A percentile compares a stretch with the other conserved stretches of the same genome.
Evolutionary conservation across 192 early-diverging fungal species (phyloP).

Genomic region (Backusella westeae): DNA sequence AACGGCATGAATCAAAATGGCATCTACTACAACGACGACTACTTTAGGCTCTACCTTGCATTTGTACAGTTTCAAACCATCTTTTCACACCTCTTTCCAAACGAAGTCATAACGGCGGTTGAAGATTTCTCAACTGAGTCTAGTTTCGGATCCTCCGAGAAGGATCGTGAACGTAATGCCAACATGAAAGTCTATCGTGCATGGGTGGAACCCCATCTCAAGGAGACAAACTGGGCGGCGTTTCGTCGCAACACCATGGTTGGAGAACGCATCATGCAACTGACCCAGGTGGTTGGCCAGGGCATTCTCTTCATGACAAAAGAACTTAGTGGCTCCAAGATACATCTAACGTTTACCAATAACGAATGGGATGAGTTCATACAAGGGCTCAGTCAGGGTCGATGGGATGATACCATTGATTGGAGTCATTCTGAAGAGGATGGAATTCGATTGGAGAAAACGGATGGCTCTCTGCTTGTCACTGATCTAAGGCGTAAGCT

Average conservation of each 20-base stretch:
- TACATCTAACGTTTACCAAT: constrained; percentile 42
- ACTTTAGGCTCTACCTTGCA: constrained; percentile 38
- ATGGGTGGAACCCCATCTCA: constrained; percentile 35
- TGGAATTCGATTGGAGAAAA: not conserved
- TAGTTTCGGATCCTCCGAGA: not conserved
- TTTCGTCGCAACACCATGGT: constrained; percentile 41
- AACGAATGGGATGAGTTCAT: constrained; percentile 43
- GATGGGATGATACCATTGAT: constrained; percentile 27
- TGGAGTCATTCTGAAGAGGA: constrained; percentile 5
- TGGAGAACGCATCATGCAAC: constrained; percentile 37
- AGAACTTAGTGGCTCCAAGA: constrained; percentile 45
- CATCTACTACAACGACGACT: constrained; percentile 41
- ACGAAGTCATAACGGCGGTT: constrained; percentile 13
- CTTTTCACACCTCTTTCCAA: constrained; percentile 30
- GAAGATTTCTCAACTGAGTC: not conserved
- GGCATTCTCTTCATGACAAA: constrained; percentile 49
- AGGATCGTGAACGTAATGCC: constrained; percentile 33
- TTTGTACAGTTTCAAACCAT: constrained; percentile 37
- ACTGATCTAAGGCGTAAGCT: constrained; percentile 22
- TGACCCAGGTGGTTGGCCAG: constrained; percentile 37
- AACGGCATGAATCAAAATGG: constrained; percentile 47
- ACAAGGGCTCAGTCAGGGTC: constrained; percentile 12
- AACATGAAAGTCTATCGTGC: constrained; percentile 39
- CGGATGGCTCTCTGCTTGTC: constrained; percentile 13
- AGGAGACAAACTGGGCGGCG: constrained; percentile 38